Conservation (phyloP, 23 red algal genomes). For the Pyropia yezoensis region DNA sequence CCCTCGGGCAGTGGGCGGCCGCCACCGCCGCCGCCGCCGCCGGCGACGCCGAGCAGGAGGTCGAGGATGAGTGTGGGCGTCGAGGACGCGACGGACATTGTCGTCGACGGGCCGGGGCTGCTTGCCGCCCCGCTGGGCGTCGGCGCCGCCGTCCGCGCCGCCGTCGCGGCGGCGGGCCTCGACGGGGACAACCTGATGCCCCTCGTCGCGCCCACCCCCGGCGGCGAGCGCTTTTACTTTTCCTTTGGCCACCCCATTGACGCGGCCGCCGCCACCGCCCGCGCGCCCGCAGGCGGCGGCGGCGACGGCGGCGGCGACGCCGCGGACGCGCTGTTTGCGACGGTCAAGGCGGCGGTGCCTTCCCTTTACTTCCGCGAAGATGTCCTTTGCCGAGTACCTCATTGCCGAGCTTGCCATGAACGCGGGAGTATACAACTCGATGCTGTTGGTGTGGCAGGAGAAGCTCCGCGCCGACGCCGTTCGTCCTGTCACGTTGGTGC, state of each 20-base stretch:
- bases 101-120: conserved; percentile 65
- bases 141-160: conserved; percentile 11
- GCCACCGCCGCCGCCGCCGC: no score
- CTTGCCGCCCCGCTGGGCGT: conserved; percentile 31
- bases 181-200: conserved; percentile 23
- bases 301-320: conserved; percentile 4
- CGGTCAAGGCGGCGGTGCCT: conserved; percentile 9
- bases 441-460: no score
- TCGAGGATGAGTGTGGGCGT: conserved; percentile 40
- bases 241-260: conserved; percentile 42
- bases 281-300: no score
- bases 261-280: not conserved
- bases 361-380: no score
- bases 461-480: no score
- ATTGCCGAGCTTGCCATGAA: no score
- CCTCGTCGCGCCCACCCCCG: conserved; percentile 5
- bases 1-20: no score
- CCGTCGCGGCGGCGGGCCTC: conserved; percentile 11
- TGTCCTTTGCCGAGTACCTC: no score
- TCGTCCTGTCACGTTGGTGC: no score
- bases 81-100: conserved; percentile 56
- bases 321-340: conserved; percentile 2
- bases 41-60: no score
- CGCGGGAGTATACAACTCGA: no score
- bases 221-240: conserved; percentile 37